These are phyloP conservation scores for Fusarium oxysporum DNA, from an alignment of 2,329 filamentous ascomycete species.

Conservation along the genomic window DNA sequence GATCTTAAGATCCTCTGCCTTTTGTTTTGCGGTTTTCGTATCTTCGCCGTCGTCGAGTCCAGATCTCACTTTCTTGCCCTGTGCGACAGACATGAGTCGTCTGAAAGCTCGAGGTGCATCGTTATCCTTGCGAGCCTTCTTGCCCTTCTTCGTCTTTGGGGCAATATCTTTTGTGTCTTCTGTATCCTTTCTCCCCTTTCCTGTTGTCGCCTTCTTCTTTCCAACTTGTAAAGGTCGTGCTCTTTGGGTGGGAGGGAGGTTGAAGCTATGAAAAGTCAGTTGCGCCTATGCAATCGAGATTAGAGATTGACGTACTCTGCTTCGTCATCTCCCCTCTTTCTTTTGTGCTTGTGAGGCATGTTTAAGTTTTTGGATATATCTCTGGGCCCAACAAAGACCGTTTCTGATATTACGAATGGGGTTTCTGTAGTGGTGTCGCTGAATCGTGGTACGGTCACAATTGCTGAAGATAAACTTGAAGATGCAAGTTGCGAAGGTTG, in stretches of 20 bases:
- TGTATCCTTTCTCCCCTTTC: neutral
- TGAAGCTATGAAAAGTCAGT: conserved; percentile 55
- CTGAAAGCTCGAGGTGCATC: conserved; percentile 92
- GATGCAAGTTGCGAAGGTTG: neutral
- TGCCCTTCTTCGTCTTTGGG: conserved; percentile 55
- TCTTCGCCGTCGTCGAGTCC: conserved; percentile 77
- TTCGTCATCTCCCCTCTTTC: conserved; percentile 65
- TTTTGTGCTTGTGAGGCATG: conserved; percentile 92
- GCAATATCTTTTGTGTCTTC: conserved; percentile 27
- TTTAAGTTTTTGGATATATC: neutral
- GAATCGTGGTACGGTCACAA: neutral
- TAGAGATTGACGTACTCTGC: conserved; percentile 32
- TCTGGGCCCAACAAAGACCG: fast-evolving
- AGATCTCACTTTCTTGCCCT: conserved; percentile 68
- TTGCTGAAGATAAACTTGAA: conserved; percentile 3
- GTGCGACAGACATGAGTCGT: conserved; percentile 81
- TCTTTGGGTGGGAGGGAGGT: conserved; percentile 61
- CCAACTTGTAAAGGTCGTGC: conserved; percentile 64
- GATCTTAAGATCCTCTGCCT: conserved; percentile 70
- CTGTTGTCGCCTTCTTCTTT: conserved; percentile 48
- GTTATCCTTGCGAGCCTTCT: conserved; percentile 66
- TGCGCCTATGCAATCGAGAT: neutral
- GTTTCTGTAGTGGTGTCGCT: neutral
- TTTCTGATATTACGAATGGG: no score
- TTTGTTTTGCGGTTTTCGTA: conserved; percentile 40